Conservation (phyloP, 2,329 filamentous ascomycete species). For the Coniochaeta sp. region DNA sequence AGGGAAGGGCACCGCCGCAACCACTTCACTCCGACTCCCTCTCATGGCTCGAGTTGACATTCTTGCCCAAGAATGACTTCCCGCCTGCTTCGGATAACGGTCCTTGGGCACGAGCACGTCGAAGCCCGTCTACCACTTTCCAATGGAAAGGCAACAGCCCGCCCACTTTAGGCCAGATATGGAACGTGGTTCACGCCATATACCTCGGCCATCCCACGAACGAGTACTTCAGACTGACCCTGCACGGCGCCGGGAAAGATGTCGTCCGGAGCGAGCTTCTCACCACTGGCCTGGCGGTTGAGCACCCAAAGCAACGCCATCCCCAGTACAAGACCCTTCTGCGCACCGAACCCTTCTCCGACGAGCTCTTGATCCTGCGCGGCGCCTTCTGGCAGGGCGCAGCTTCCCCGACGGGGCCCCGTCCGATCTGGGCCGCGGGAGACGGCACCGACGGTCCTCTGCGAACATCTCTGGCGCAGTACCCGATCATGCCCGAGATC, state of each 20-base stretch:
- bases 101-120: conserved; percentile 33
- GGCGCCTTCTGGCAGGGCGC: conserved; percentile 20
- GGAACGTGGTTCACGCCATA: conserved; percentile 37
- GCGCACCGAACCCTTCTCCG: conserved; percentile 14
- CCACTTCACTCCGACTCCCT: conserved; percentile 28
- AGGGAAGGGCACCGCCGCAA: conserved; percentile 23
- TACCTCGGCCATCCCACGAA: conserved; percentile 31
- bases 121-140: conserved; percentile 31
- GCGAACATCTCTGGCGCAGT: conserved; percentile 17
- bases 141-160: conserved; percentile 25
- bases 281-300: neutral
- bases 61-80: conserved; percentile 12
- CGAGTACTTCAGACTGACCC: conserved; percentile 33
- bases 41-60: conserved; percentile 26
- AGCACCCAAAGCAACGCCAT: conserved; percentile 28
- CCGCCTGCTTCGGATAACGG: conserved; percentile 20
- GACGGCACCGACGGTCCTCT: conserved; percentile 23
- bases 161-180: conserved; percentile 36
- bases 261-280: conserved; percentile 17
- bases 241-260: conserved; percentile 26
- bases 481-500: conserved; percentile 31
- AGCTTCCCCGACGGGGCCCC: conserved; percentile 23
- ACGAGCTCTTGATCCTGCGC: conserved; percentile 40
- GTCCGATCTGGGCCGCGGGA: conserved; percentile 28
- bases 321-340: conserved; percentile 11